Evolutionary conservation across 805 yeast species (phyloP).

Genomic region (Zygoascus tannicola): DNA sequence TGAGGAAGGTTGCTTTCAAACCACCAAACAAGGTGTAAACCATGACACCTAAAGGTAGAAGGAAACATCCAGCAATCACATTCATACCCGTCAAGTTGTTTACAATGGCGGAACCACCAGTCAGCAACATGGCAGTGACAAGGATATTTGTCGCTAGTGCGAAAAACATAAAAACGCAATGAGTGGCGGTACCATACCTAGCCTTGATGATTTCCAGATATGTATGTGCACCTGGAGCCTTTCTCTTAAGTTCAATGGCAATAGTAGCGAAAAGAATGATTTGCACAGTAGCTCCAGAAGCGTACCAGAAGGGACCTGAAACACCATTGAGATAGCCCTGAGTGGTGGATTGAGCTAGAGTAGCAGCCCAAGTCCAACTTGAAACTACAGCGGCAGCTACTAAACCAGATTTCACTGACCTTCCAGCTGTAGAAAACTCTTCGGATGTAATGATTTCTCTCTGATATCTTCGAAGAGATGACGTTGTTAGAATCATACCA

Average conservation of each 20-base stretch:
- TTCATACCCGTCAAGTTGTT: constrained; percentile 74
- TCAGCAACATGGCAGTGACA: constrained; percentile 85
- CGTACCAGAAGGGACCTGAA: constrained; percentile 73
- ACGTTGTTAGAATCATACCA: constrained; percentile 73
- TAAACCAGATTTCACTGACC: constrained; percentile 75
- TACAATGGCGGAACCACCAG: constrained; percentile 85
- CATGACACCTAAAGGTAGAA: constrained; percentile 73
- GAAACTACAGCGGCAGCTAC: constrained; percentile 87
- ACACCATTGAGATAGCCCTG: constrained; percentile 75
- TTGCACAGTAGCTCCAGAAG: constrained; percentile 87
- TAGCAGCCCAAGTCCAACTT: constrained; percentile 93
- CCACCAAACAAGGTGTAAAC: constrained; percentile 75
- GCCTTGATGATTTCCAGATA: constrained; percentile 75
- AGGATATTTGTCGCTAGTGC: constrained; percentile 81
- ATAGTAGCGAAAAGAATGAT: constrained; percentile 76
- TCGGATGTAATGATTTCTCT: constrained; percentile 84
- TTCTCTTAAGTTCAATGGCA: constrained; percentile 80
- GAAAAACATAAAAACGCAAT: constrained; percentile 51
- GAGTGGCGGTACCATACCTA: constrained; percentile 73
- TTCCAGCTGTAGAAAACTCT: constrained; percentile 88
- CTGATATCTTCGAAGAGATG: constrained; percentile 64
- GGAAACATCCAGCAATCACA: constrained; percentile 70
- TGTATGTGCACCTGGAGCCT: constrained; percentile 89
- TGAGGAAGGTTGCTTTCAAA: constrained; percentile 68
- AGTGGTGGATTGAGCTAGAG: constrained; percentile 63